Evolutionary conservation across 331 rosid genomes (phyloP).

Genomic region (Acacia concinna): DNA sequence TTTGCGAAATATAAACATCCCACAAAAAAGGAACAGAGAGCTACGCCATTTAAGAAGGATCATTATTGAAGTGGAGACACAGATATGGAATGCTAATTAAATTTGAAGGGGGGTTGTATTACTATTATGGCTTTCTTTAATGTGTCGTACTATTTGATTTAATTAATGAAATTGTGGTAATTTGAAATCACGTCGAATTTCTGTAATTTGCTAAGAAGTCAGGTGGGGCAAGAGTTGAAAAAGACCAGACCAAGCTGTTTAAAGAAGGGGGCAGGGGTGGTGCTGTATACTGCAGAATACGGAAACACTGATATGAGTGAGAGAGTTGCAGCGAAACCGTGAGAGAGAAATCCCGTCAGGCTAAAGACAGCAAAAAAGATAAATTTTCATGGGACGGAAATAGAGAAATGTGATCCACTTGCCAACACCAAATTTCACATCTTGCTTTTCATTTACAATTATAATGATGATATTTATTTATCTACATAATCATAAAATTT

Average conservation of each 20-base stretch:
- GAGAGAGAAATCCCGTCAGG: background rate
- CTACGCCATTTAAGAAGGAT: background rate
- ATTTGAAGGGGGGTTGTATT: background rate
- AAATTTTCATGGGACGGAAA: background rate
- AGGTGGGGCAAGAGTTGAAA: slow-evolving; percentile 35
- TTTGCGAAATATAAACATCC: slow-evolving; percentile 24
- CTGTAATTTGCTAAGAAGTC: background rate
- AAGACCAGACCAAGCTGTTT: background rate
- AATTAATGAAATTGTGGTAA: too few relatives aligned
- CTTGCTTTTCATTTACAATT: too few relatives aligned
- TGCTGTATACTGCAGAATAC: slow-evolving; percentile 45
- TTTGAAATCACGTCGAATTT: background rate
- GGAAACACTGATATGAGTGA: slow-evolving; percentile 28
- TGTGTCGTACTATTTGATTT: too few relatives aligned
- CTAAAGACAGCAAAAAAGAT: background rate
- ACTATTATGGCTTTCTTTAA: too few relatives aligned
- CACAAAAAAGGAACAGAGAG: background rate
- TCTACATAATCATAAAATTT: too few relatives aligned
- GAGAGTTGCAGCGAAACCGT: slow-evolving; percentile 21
- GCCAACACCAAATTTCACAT: background rate
- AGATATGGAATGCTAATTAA: background rate
- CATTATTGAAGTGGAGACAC: background rate
- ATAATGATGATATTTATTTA: too few relatives aligned
- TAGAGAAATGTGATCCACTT: background rate
- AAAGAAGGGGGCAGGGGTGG: background rate